Evolutionary conservation across 176 grass and related monocot genomes (phyloP).

Genomic region (Olyra latifolia): DNA sequence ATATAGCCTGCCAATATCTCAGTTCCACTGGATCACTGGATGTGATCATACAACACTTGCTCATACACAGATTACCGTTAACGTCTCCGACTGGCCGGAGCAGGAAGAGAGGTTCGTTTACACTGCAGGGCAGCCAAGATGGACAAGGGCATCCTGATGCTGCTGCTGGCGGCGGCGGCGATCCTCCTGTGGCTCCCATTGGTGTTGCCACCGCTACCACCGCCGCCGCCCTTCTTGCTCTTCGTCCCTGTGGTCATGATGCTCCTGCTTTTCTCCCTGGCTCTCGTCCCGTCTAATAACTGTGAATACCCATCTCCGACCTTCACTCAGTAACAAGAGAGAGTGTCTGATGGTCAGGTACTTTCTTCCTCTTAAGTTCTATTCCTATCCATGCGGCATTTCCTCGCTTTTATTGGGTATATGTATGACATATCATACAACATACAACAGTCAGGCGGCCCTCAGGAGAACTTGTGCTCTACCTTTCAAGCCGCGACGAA

Average conservation of each 20-base stretch:
- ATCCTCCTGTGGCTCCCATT: conserved; percentile 63
- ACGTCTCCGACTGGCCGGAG: background rate
- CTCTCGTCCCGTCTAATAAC: conserved; percentile 31
- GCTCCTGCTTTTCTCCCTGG: conserved; percentile 58
- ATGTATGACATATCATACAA: conserved; percentile 17
- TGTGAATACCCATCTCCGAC: conserved; percentile 16
- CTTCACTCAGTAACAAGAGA: conserved; percentile 31
- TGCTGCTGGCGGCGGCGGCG: conserved; percentile 24
- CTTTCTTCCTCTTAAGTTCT: conserved; percentile 24
- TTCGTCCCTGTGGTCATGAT: conserved; percentile 66
- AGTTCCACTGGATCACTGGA: background rate
- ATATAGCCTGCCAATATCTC: background rate
- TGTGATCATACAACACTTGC: background rate
- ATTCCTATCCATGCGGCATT: conserved; percentile 28
- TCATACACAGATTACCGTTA: conserved; percentile 13
- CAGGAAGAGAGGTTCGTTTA: background rate
- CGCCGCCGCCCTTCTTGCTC: conserved; percentile 57
- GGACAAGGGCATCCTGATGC: conserved; percentile 22
- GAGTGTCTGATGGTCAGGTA: conserved; percentile 5
- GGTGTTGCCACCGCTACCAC: conserved; percentile 61
- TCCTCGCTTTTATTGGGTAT: conserved; percentile 39
- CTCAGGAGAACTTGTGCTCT: conserved; percentile 60
- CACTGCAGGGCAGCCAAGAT: background rate
- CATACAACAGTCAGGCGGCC: conserved; percentile 17
- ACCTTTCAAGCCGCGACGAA: conserved; percentile 27